Percentiles rank a stretch among this genome's conserved stretches.
These are phyloP conservation scores for Stachybotrys chlorohalonatus DNA, from an alignment of 2,329 filamentous ascomycete genomes.

Conservation along the genomic window DNA sequence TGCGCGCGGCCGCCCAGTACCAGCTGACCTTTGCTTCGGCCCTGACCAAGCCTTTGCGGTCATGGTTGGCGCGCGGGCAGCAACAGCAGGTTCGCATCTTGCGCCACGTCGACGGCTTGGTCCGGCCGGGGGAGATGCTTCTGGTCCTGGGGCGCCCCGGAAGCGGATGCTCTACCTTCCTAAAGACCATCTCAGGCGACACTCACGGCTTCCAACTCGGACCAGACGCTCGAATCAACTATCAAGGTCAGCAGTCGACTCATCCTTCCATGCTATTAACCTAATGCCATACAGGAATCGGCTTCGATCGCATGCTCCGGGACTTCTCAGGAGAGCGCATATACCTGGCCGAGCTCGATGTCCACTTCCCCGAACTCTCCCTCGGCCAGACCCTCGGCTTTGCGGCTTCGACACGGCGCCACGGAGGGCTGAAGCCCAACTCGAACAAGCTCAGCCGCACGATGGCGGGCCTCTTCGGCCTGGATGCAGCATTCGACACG, in stretches of 20 bases:
- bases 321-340: constrained; percentile 57
- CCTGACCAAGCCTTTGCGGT: neutral
- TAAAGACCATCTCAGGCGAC: constrained; percentile 43
- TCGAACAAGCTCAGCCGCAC: constrained; percentile 51
- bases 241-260: constrained; percentile 28
- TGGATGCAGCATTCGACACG: constrained; percentile 70
- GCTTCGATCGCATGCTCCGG: neutral
- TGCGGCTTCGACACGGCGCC: constrained; percentile 64
- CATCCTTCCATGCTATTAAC: neutral
- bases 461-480: constrained; percentile 64
- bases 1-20: neutral
- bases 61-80: neutral
- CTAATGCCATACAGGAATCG: neutral
- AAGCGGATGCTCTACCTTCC: constrained; percentile 41
- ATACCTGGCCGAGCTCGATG: constrained; percentile 73
- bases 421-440: constrained; percentile 52
- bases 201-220: constrained; percentile 20
- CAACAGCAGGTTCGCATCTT: neutral
- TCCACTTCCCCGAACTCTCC: constrained; percentile 72
- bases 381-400: constrained; percentile 75
- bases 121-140: constrained; percentile 6
- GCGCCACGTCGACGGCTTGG: neutral
- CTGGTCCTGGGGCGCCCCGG: constrained; percentile 39
- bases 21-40: neutral
- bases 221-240: constrained; percentile 24